Conservation (phyloP, 331 rosid genomes). For the Quercus phellos region DNA sequence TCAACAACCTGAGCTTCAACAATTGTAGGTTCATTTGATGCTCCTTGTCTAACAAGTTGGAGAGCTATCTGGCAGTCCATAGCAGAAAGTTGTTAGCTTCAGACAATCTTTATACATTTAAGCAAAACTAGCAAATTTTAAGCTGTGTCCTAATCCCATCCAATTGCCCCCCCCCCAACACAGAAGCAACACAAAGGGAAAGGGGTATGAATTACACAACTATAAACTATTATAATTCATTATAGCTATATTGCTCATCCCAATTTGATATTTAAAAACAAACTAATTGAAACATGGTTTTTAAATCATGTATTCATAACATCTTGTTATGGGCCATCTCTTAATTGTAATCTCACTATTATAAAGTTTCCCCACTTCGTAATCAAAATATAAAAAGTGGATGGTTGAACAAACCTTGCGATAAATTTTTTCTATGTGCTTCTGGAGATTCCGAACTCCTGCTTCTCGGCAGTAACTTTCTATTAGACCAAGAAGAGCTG, state of each 20-base stretch:
- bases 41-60: conserved; percentile 77
- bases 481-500: conserved; percentile 81
- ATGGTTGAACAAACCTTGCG: conserved; percentile 66
- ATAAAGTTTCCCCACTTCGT: not conserved
- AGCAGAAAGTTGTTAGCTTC: conserved; percentile 25
- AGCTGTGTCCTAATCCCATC: not conserved
- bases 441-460: conserved; percentile 94
- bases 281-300: not conserved
- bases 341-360: not conserved
- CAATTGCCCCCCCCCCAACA: not conserved
- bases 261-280: not conserved
- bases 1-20: conserved; percentile 28
- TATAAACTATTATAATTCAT: not conserved
- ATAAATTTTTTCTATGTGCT: conserved; percentile 93
- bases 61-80: conserved; percentile 81
- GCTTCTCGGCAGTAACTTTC: conserved; percentile 96
- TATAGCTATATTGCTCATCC: not conserved
- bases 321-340: not conserved
- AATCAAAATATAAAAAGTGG: conserved; percentile 3
- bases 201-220: not conserved
- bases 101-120: conserved; percentile 4
- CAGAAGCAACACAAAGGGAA: not conserved
- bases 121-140: not conserved
- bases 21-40: conserved; percentile 29
- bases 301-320: not conserved